A percentile compares a stretch with the other conserved stretches of the same genome.
Evolutionary conservation across 768 basidiomycete genomes (phyloP).

Genomic region (Amanita pallidorosea): DNA sequence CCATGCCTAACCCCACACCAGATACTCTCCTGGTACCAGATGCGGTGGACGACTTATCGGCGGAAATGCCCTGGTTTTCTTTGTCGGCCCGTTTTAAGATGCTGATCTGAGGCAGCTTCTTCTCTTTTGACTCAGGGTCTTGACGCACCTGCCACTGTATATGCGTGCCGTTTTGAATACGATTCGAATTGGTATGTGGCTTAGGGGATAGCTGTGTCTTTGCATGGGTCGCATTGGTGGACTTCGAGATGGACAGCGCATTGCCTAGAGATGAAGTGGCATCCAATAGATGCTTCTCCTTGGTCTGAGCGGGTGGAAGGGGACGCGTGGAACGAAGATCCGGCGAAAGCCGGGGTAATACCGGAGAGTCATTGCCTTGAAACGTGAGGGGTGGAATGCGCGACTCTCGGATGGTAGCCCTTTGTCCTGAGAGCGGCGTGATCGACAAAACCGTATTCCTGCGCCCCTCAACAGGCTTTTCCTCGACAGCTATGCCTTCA

Average conservation of each 20-base stretch:
- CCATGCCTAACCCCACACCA: slow-evolving; percentile 19
- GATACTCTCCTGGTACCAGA: slow-evolving; percentile 19
- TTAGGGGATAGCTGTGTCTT: neutral
- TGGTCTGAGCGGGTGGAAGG: neutral
- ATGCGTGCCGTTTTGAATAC: neutral
- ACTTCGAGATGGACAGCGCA: neutral
- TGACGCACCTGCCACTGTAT: neutral
- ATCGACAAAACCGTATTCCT: neutral
- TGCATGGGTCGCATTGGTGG: neutral
- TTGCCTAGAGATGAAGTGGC: neutral
- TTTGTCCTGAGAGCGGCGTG: neutral
- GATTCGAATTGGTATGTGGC: neutral
- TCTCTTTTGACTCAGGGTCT: neutral
- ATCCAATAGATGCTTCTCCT: neutral
- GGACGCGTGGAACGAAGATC: neutral
- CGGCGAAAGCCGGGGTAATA: neutral
- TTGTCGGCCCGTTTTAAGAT: slow-evolving; percentile 21
- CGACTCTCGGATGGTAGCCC: neutral
- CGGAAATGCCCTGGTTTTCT: slow-evolving; percentile 27
- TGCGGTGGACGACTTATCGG: slow-evolving; percentile 30
- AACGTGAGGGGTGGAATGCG: neutral
- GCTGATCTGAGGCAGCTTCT: neutral
- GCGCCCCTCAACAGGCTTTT: neutral
- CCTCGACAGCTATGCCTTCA: neutral
- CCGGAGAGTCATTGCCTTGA: neutral